These are phyloP conservation scores for Acanthamoeba lenticulata DNA, from an alignment of 208 protist species.

Conservation along the genomic window DNA sequence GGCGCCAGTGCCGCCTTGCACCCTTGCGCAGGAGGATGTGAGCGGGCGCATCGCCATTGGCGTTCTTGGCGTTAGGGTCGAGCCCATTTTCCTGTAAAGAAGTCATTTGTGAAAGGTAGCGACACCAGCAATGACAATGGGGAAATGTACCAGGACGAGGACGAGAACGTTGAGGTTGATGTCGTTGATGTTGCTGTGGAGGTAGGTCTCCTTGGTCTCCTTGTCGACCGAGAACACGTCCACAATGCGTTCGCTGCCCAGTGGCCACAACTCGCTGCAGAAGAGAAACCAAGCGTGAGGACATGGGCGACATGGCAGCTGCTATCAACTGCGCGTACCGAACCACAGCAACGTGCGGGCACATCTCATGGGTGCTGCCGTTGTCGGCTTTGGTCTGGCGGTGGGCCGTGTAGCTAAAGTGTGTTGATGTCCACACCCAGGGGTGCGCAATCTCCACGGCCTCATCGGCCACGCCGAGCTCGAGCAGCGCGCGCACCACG, in stretches of 20 bases:
- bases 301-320: no score
- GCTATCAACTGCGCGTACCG: not conserved
- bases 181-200: conserved; percentile 13
- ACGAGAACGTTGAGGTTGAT: conserved; percentile 39
- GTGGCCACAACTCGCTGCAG: not conserved
- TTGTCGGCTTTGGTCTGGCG: not conserved
- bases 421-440: not conserved
- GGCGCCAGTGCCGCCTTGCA: not conserved
- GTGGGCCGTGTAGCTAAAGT: not conserved
- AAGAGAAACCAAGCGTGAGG: not conserved
- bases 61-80: not conserved
- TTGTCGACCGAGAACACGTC: not conserved
- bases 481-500: not conserved
- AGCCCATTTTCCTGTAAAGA: conserved; percentile 11
- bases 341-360: not conserved
- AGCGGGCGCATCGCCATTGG: not conserved
- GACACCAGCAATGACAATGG: not conserved
- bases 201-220: not conserved
- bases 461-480: not conserved
- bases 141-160: not conserved
- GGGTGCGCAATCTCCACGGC: not conserved
- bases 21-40: conserved; percentile 26
- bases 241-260: not conserved
- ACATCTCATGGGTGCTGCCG: not conserved
- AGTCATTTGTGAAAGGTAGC: not conserved